phyloP scores from a whole-genome alignment of 2,329 filamentous ascomycete species.

The Fusarium sp. region DNA sequence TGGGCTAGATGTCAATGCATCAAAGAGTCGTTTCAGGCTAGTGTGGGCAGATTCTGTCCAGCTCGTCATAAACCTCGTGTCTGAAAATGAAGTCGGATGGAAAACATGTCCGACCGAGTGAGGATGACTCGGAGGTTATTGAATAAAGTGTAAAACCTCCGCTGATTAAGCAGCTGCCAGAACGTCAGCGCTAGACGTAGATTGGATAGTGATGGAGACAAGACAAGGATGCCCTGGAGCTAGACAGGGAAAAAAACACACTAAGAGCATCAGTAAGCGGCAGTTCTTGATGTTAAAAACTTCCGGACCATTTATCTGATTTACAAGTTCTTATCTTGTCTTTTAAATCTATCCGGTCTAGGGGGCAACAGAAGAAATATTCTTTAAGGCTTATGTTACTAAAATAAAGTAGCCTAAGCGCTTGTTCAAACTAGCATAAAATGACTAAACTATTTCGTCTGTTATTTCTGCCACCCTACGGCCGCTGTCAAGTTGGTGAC shows the following conservation, averaged over 20 bases:
- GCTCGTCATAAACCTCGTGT: not conserved
- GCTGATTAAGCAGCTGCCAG: conserved; percentile 25
- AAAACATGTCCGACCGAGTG: conserved; percentile 3
- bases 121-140: conserved; percentile 10
- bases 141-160: not conserved
- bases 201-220: not conserved
- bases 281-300: not conserved
- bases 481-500: not conserved
- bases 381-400: too few species aligned
- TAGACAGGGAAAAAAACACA: not conserved
- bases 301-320: conserved; percentile 16
- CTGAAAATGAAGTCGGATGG: conserved; percentile 8
- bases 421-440: too few species aligned
- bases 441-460: too few species aligned
- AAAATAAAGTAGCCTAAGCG: too few species aligned
- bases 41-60: not conserved
- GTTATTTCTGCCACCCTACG: too few species aligned
- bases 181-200: not conserved
- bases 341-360: not conserved
- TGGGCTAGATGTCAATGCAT: not conserved
- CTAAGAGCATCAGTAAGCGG: conserved; percentile 5
- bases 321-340: not conserved
- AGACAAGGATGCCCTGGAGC: not conserved
- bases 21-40: not conserved
- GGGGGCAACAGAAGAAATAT: too few species aligned